phyloP scores from a whole-genome alignment of 23 red algal genomes.

The Gracilaria gracilis region DNA sequence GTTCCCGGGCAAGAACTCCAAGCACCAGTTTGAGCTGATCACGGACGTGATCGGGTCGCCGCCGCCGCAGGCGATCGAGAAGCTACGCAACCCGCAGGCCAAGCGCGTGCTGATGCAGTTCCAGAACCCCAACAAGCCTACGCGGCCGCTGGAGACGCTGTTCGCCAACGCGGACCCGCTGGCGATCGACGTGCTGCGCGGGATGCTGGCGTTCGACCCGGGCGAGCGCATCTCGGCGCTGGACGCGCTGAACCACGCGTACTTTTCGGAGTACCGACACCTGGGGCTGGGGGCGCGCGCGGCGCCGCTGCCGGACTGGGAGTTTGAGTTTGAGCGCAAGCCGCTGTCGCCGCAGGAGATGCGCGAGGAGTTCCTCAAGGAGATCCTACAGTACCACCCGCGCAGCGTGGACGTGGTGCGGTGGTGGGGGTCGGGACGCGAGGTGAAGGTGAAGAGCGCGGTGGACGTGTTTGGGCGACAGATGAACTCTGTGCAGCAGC shows the following conservation, averaged over 20 bases:
- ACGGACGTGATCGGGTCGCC: slow-evolving; percentile 76
- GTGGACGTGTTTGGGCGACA: slow-evolving; percentile 45
- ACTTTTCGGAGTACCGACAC: slow-evolving; percentile 81
- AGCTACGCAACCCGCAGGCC: slow-evolving; percentile 70
- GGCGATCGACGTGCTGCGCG: slow-evolving; percentile 82
- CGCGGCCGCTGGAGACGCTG: slow-evolving; percentile 35
- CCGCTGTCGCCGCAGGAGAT: slow-evolving; percentile 72
- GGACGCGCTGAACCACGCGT: slow-evolving; percentile 85
- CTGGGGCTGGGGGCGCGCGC: slow-evolving; percentile 75
- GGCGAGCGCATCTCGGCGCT: slow-evolving; percentile 73
- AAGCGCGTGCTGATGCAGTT: slow-evolving; percentile 65
- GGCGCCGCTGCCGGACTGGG: slow-evolving; percentile 76
- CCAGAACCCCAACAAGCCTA: slow-evolving; percentile 36
- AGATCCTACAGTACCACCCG: slow-evolving; percentile 96
- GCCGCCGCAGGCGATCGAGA: slow-evolving; percentile 55
- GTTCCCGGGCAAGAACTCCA: slow-evolving; percentile 86
- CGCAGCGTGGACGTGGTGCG: slow-evolving; percentile 50
- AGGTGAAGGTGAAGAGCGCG: slow-evolving; percentile 36
- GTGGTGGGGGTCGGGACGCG: slow-evolving; percentile 33
- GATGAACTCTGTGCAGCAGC: slow-evolving; percentile 35
- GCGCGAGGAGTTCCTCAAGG: slow-evolving; percentile 79
- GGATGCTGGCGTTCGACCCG: slow-evolving; percentile 86
- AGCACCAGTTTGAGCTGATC: slow-evolving; percentile 93
- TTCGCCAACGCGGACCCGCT: slow-evolving; percentile 67
- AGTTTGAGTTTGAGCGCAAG: slow-evolving; percentile 92